These are phyloP conservation scores for Ceratocystiopsis brevicomis DNA, from an alignment of 2,329 filamentous ascomycete species.

Conservation along the genomic window DNA sequence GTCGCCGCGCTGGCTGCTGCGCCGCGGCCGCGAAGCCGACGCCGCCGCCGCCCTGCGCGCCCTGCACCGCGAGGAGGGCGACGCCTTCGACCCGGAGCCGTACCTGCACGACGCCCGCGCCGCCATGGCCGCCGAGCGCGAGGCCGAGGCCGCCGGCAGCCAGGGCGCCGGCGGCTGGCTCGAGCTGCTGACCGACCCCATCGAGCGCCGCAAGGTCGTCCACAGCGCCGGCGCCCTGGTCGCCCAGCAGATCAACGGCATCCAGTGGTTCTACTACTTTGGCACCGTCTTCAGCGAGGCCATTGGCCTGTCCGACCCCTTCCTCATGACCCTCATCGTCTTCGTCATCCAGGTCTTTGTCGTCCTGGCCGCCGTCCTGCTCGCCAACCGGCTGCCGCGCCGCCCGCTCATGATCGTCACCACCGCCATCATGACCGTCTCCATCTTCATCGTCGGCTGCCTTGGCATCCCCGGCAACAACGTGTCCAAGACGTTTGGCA, in stretches of 20 bases:
- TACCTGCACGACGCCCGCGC: conserved; percentile 16
- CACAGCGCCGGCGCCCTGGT: conserved; percentile 24
- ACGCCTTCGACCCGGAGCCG: conserved; percentile 11
- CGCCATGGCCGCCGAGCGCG: conserved; percentile 17
- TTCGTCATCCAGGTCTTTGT: conserved; percentile 24
- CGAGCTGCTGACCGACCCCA: conserved; percentile 9
- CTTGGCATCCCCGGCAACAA: conserved; percentile 16
- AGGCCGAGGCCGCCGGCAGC: conserved; percentile 14
- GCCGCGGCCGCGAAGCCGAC: conserved; percentile 24
- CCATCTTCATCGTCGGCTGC: conserved; percentile 23
- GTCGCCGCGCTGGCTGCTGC: conserved; percentile 30
- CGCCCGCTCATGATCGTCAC: conserved; percentile 21
- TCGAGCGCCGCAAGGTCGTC: conserved; percentile 21
- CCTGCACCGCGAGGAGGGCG: conserved; percentile 15
- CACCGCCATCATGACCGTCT: conserved; percentile 21
- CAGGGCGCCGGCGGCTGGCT: conserved; percentile 12
- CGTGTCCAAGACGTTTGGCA: conserved; percentile 14
- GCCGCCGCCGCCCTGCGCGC: conserved; percentile 23
- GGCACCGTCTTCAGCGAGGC: conserved; percentile 23
- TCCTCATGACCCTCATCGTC: conserved; percentile 22
- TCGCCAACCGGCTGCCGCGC: conserved; percentile 21
- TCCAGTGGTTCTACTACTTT: conserved; percentile 27
- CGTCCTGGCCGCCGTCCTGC: conserved; percentile 19
- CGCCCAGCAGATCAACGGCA: conserved; percentile 29
- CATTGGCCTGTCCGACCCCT: conserved; percentile 22